Evolutionary conservation across 176 grass and related monocot genomes (phyloP).

Genomic region (Zizania latifolia): DNA sequence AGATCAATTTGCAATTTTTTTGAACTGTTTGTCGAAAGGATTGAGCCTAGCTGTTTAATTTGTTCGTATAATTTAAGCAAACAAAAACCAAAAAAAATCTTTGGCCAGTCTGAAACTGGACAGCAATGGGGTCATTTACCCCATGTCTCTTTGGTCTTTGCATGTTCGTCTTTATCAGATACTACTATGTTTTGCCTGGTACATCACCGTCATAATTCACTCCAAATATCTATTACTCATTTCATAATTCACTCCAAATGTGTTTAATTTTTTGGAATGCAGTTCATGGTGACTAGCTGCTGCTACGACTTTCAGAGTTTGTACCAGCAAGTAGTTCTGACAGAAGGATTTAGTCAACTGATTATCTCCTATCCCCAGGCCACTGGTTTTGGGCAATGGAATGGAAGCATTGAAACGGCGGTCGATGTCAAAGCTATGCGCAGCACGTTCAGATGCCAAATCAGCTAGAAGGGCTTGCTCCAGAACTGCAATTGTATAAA

Average conservation of each 20-base stretch:
- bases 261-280: no score
- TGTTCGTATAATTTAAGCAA: background rate
- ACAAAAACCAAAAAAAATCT: background rate
- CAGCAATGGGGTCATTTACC: background rate
- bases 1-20: background rate
- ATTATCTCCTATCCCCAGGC: background rate
- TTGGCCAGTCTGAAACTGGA: background rate
- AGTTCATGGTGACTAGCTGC: background rate
- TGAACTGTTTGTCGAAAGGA: background rate
- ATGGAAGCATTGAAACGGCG: background rate
- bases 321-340: background rate
- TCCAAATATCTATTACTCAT: background rate
- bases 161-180: background rate
- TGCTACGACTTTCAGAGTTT: background rate
- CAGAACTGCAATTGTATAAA: background rate
- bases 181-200: background rate
- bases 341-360: background rate
- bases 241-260: no score
- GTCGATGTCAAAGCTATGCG: background rate
- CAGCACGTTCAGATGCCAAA: background rate
- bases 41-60: background rate
- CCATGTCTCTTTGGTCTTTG: no score
- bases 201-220: background rate
- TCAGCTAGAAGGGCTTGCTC: background rate
- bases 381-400: background rate